Conservation (phyloP, 768 basidiomycete genomes). For the Kwoniella heveanensis region DNA sequence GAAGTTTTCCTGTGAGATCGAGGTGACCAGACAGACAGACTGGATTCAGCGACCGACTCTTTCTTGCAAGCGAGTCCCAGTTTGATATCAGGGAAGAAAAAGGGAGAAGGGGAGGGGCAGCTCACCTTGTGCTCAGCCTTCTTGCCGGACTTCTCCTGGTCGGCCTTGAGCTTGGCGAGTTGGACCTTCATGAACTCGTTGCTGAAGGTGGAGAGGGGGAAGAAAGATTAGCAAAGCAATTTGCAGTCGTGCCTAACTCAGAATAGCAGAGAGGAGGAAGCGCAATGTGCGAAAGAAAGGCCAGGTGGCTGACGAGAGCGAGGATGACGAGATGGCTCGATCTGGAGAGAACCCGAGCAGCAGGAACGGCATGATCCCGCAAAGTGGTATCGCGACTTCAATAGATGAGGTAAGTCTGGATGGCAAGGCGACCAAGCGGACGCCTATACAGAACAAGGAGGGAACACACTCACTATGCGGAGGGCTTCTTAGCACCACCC, state of each 20-base stretch:
- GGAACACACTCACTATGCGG: slow-evolving; percentile 42
- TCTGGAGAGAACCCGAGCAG: too few relatives aligned
- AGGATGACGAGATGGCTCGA: background rate
- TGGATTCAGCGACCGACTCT: slow-evolving; percentile 3
- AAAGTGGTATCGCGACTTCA: too few relatives aligned
- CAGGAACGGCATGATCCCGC: too few relatives aligned
- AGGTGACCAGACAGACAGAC: background rate
- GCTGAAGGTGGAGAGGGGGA: slow-evolving; percentile 20
- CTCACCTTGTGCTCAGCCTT: slow-evolving; percentile 47
- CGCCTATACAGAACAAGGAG: slow-evolving; percentile 2
- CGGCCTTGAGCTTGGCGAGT: slow-evolving; percentile 53
- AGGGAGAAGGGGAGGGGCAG: background rate
- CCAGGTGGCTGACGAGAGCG: background rate
- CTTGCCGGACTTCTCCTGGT: slow-evolving; percentile 49
- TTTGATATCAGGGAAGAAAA: too few relatives aligned
- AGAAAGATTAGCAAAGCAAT: background rate
- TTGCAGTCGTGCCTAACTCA: too few relatives aligned
- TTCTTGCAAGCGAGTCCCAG: too few relatives aligned
- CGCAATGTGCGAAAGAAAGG: background rate
- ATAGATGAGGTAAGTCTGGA: too few relatives aligned
- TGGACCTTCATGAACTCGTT: slow-evolving; percentile 54
- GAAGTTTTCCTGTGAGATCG: slow-evolving; percentile 44
- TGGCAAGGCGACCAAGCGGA: too few relatives aligned
- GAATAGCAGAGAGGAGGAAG: background rate
- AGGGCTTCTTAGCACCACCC: slow-evolving; percentile 34